Conservation (phyloP, 2,329 filamentous ascomycete species). For the Chrysosphaeria jannelii region DNA sequence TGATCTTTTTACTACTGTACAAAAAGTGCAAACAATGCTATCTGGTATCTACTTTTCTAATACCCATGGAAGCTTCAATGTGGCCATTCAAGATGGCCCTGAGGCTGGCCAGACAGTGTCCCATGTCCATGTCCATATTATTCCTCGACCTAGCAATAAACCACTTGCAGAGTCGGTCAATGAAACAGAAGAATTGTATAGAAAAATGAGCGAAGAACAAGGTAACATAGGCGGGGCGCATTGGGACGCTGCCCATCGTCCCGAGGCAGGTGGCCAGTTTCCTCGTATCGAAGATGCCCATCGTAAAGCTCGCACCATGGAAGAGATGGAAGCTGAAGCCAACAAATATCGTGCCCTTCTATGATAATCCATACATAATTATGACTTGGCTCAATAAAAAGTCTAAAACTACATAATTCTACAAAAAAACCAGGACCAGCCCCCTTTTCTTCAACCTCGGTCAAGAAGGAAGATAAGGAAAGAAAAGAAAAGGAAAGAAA, state of each 20-base stretch:
- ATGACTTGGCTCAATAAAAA: slow-evolving; percentile 8
- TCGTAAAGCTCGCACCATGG: slow-evolving; percentile 32
- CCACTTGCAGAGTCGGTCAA: slow-evolving; percentile 11
- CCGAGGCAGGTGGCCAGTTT: slow-evolving; percentile 24
- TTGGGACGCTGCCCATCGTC: slow-evolving; percentile 18
- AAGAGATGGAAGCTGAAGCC: slow-evolving; percentile 60
- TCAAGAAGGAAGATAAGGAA: background rate
- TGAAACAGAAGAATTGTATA: slow-evolving; percentile 45
- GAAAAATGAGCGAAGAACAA: slow-evolving; percentile 52
- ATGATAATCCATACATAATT: too few species aligned
- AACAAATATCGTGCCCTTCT: slow-evolving; percentile 24
- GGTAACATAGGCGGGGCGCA: slow-evolving; percentile 52
- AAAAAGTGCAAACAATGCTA: slow-evolving; percentile 52
- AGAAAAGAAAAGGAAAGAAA: background rate
- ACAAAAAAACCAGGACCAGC: too few species aligned
- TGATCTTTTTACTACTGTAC: slow-evolving; percentile 71
- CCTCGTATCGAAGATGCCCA: slow-evolving; percentile 40
- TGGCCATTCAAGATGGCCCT: slow-evolving; percentile 77
- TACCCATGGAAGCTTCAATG: slow-evolving; percentile 38
- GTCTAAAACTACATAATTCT: background rate
- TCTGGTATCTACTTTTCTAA: slow-evolving; percentile 20
- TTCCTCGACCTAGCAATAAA: slow-evolving; percentile 35
- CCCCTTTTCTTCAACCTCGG: too few species aligned
- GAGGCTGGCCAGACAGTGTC: slow-evolving; percentile 83
- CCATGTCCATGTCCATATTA: slow-evolving; percentile 81